Evolutionary conservation across 2,329 filamentous ascomycete genomes (phyloP), one percentile per base, ranked within the genome.

Genomic region (Diaporthe batatas): DNA sequence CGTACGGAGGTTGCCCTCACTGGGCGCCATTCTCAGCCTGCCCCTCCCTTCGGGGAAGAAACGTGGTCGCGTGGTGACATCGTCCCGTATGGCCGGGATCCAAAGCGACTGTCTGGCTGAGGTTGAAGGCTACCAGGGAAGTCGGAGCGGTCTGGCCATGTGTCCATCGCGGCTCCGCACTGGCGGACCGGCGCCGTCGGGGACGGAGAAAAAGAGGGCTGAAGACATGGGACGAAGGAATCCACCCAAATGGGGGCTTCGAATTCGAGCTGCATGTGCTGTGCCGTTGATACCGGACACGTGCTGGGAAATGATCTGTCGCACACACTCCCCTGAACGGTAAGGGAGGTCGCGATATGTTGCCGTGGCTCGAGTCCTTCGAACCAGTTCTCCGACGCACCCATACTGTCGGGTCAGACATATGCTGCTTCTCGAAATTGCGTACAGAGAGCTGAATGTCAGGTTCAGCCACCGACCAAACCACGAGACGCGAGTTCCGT

Each of bases 221-320:
- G 58, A 64, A 65, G 29, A n/a, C 18, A 18, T 51, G 29, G 44
- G 62, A 25, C 25, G 29, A 21, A 18, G 44, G 25, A 53, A 39
- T 6, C 62, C 62, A 25, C 32, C 44, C 47, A 8, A 18, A 23
- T 18, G 51, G 62, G 62, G 44, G 29, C 32, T n/a, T 39, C 29
- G 29, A 23, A 29, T 34, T 67, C 29, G 44, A 23, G 47, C 47
- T 67, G 62, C 47, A 34, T 39, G 14, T 6, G n/a, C 4, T 67
- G 47, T 67, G 62, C 62, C 47, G 62, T 67, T 51, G n/a, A 67
- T 49, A 16, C 62, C 47, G 47, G 62, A 67, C 62, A 53, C 62
- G 62, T 67, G 62, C 47, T 67, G 32, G n/a, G 36, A 67, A 53
- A 23, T 67, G 62, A 67, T 39, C 7, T 67, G 47, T 67, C 62